phyloP scores from a whole-genome alignment of 2,329 filamentous ascomycete genomes.

The Ascochyta lentis region DNA sequence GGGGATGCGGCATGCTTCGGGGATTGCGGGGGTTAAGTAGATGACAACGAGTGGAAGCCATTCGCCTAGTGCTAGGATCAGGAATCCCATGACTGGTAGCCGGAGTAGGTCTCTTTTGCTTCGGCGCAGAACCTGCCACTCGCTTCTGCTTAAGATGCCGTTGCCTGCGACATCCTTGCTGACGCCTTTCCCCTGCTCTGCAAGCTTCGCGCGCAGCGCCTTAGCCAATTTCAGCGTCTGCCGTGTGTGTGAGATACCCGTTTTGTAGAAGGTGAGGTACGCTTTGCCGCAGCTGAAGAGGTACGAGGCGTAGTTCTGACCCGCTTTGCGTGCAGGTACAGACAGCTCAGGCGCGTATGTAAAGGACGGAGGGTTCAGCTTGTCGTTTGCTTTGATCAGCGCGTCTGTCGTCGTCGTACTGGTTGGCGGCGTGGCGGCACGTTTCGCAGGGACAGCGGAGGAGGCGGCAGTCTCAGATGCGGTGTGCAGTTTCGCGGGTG shows the following conservation, averaged over 20 bases:
- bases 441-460: conserved; percentile 6
- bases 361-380: conserved; percentile 73
- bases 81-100: conserved; percentile 76
- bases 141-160: conserved; percentile 63
- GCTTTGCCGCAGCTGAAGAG: conserved; percentile 71
- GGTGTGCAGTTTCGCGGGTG: conserved; percentile 14
- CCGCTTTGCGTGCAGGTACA: conserved; percentile 63
- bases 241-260: conserved; percentile 76
- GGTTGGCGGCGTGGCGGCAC: background rate
- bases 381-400: conserved; percentile 20
- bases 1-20: conserved; percentile 83
- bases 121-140: conserved; percentile 74
- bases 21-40: conserved; percentile 74
- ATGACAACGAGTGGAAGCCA: conserved; percentile 83
- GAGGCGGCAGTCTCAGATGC: background rate
- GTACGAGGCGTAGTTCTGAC: conserved; percentile 59
- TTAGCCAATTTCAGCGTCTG: conserved; percentile 64
- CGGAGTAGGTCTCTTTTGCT: conserved; percentile 76
- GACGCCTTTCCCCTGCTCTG: conserved; percentile 6
- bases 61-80: conserved; percentile 82
- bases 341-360: conserved; percentile 75
- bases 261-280: conserved; percentile 87
- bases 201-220: conserved; percentile 51
- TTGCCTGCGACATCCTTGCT: conserved; percentile 1
- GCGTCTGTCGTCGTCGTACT: conserved; percentile 6